phyloP scores from a whole-genome alignment of 208 protist genomes.

The Porcisia hertigi region DNA sequence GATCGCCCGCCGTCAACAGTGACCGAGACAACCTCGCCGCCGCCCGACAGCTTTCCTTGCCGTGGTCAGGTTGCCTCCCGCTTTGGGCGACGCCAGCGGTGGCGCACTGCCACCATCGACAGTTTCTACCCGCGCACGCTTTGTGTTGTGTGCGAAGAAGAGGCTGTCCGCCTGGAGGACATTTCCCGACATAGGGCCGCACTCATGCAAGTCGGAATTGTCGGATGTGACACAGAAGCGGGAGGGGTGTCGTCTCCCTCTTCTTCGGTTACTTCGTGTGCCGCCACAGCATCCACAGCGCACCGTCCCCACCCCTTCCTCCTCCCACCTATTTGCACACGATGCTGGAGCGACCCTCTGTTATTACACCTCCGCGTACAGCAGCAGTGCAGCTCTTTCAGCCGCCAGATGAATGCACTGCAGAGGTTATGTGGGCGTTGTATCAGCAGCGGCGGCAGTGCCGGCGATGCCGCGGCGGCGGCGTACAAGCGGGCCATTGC shows the following conservation, averaged over 20 bases:
- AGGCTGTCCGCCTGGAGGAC: conserved; percentile 32
- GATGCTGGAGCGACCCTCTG: conserved; percentile 43
- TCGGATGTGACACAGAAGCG: not conserved
- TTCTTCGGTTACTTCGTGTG: not conserved
- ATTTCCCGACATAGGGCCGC: conserved; percentile 21
- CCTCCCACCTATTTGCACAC: conserved; percentile 44
- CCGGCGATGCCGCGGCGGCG: conserved; percentile 7
- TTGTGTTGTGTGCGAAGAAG: conserved; percentile 44
- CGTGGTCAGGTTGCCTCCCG: not conserved
- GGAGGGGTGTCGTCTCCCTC: not conserved
- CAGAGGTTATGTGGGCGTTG: conserved; percentile 37
- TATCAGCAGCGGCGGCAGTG: conserved; percentile 36
- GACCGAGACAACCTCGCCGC: not conserved
- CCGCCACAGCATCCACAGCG: not conserved
- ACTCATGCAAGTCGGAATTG: conserved; percentile 4
- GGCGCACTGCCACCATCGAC: conserved; percentile 39
- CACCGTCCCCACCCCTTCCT: not conserved
- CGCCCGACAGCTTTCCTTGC: not conserved
- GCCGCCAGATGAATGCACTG: conserved; percentile 21
- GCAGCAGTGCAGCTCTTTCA: conserved; percentile 21
- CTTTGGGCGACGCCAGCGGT: not conserved
- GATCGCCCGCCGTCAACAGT: not conserved
- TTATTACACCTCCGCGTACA: conserved; percentile 28
- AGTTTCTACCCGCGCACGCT: conserved; percentile 39
- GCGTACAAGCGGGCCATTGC: conserved; percentile 1